Percentiles rank a stretch among this genome's conserved stretches.
Conservation (phyloP, 1,139 yeast species). For the Hyphopichia buzzinii region DNA sequence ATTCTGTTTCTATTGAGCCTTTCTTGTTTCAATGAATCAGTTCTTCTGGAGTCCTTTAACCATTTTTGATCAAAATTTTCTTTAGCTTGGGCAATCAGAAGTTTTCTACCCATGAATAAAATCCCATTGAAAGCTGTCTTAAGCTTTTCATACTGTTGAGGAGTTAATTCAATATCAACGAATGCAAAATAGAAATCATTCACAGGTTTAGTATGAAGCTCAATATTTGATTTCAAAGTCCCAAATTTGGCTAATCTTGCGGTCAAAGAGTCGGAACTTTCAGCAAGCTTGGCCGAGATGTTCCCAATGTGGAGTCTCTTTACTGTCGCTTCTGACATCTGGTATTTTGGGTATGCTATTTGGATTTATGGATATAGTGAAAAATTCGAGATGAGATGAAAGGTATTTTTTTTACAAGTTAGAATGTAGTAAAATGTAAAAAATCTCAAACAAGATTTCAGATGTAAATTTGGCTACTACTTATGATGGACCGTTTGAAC, state of each 20-base stretch:
- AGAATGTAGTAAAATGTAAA: neutral
- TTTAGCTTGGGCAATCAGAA: slow-evolving; percentile 52
- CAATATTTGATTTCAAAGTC: slow-evolving; percentile 37
- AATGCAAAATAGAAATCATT: slow-evolving; percentile 63
- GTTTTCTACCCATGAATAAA: slow-evolving; percentile 68
- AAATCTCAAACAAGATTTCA: too few relatives aligned
- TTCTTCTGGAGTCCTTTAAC: slow-evolving; percentile 39
- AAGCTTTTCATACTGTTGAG: slow-evolving; percentile 45
- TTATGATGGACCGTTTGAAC: neutral
- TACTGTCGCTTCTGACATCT: slow-evolving; percentile 9
- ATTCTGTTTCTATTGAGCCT: slow-evolving; percentile 30
- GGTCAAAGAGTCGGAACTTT: slow-evolving; percentile 40
- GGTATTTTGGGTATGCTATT: neutral
- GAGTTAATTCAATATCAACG: slow-evolving; percentile 53
- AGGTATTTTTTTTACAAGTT: neutral
- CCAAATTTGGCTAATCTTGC: slow-evolving; percentile 53
- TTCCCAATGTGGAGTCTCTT: slow-evolving; percentile 67
- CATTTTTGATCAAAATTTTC: slow-evolving; percentile 36
- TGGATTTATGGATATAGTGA: too few relatives aligned
- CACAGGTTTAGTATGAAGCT: slow-evolving; percentile 48
- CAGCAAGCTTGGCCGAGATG: slow-evolving; percentile 53
- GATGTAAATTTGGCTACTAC: too few relatives aligned
- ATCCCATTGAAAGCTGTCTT: slow-evolving; percentile 63
- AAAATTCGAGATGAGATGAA: slow-evolving; percentile 1
- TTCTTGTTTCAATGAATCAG: slow-evolving; percentile 30